Conservation (phyloP, 352 stramenopile genomes). For the Globisporangium parvum region DNA sequence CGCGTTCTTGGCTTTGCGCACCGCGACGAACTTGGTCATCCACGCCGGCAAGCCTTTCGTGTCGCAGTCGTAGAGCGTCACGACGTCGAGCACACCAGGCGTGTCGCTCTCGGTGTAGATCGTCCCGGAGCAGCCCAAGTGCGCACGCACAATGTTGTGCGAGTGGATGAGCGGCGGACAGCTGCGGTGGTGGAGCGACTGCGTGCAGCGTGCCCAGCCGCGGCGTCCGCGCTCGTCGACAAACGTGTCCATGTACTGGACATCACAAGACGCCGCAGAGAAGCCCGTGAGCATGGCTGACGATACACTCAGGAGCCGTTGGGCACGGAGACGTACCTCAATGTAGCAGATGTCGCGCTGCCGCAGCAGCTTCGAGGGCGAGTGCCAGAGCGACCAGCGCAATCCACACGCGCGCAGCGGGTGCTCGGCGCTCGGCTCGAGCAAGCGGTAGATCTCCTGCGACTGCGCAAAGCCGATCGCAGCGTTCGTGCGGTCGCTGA, state of each 20-base stretch:
- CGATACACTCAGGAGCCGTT: not conserved
- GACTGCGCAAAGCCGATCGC: constrained; percentile 59
- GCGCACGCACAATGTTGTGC: constrained; percentile 48
- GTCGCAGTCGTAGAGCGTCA: constrained; percentile 56
- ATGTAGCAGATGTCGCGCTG: constrained; percentile 58
- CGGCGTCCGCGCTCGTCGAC: constrained; percentile 43
- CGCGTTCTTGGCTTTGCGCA: constrained; percentile 53
- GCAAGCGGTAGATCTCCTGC: constrained; percentile 47
- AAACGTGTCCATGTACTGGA: constrained; percentile 53
- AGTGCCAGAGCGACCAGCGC: constrained; percentile 63
- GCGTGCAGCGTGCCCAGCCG: constrained; percentile 54
- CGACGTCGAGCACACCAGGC: constrained; percentile 38
- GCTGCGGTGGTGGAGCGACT: constrained; percentile 60
- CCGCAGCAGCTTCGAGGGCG: constrained; percentile 48
- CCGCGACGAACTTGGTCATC: constrained; percentile 56
- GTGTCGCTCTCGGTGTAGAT: constrained; percentile 55
- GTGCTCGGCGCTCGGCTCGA: constrained; percentile 34
- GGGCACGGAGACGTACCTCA: constrained; percentile 18
- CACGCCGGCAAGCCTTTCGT: constrained; percentile 53
- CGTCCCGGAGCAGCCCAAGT: constrained; percentile 52
- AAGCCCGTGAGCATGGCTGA: no score
- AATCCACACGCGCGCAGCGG: constrained; percentile 47
- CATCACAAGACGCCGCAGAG: no score
- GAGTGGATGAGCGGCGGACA: constrained; percentile 44
- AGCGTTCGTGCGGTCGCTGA: constrained; percentile 49